Percentiles rank a stretch among this genome's conserved stretches.
Evolutionary conservation across 352 stramenopile species (phyloP).

Genomic region (Phytophthora sojae): DNA sequence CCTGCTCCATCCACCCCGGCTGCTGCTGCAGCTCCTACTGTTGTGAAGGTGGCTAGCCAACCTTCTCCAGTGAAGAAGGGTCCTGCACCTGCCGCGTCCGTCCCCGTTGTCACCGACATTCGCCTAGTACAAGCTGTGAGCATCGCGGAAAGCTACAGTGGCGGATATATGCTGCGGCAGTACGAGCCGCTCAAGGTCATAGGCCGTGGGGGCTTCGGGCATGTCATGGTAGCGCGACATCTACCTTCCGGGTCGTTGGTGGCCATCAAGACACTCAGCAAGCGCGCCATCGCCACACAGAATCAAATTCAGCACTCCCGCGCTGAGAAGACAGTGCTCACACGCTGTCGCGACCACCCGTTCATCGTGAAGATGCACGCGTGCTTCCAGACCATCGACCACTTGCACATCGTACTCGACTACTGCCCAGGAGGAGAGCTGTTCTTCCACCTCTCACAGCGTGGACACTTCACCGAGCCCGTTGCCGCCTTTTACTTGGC

Average conservation of each 20-base stretch:
- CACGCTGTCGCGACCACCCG: constrained; percentile 88
- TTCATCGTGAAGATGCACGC: constrained; percentile 93
- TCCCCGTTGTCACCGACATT: constrained; percentile 48
- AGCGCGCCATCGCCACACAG: constrained; percentile 76
- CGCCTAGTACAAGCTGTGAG: constrained; percentile 74
- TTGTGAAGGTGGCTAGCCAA: constrained; percentile 12
- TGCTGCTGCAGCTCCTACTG: constrained; percentile 5
- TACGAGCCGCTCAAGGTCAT: constrained; percentile 87
- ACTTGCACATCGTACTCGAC: constrained; percentile 77
- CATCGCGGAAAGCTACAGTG: constrained; percentile 84
- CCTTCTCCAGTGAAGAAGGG: constrained; percentile 28
- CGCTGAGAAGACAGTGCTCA: constrained; percentile 88
- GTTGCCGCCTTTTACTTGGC: constrained; percentile 88
- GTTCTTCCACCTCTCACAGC: constrained; percentile 89
- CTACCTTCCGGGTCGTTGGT: constrained; percentile 63
- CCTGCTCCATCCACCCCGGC: constrained; percentile 1
- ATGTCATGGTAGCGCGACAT: constrained; percentile 83
- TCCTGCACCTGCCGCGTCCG: constrained; percentile 23
- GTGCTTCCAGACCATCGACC: constrained; percentile 89
- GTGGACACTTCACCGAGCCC: constrained; percentile 77
- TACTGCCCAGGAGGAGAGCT: constrained; percentile 82
- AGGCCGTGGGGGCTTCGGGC: constrained; percentile 86
- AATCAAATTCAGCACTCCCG: constrained; percentile 90
- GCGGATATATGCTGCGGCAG: constrained; percentile 75
- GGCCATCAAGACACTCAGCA: constrained; percentile 87